Evolutionary conservation across 2,329 filamentous ascomycete genomes (phyloP).

Genomic region (Cytospora mali): DNA sequence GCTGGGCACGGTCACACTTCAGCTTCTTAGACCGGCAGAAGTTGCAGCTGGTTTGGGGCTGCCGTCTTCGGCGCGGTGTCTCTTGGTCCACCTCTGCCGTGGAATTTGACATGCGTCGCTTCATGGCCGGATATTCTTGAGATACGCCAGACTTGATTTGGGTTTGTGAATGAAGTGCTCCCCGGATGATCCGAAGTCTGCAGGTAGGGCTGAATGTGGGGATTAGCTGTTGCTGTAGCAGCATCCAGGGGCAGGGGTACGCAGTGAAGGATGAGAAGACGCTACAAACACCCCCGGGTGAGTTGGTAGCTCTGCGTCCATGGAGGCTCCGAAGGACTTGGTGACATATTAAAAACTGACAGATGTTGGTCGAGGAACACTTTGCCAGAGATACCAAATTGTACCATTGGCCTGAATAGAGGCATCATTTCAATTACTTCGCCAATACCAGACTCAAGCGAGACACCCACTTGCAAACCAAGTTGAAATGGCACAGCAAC

Average conservation of each 20-base stretch:
- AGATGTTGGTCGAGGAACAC: background rate
- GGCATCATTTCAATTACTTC: background rate
- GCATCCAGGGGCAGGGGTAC: background rate
- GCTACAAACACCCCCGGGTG: background rate
- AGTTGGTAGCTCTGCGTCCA: background rate
- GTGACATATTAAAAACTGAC: background rate
- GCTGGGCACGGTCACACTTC: slow-evolving; percentile 37
- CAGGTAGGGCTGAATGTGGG: background rate
- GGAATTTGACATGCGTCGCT: slow-evolving; percentile 13
- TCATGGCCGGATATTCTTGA: slow-evolving; percentile 7
- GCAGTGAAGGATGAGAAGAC: background rate
- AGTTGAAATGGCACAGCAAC: background rate
- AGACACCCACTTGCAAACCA: background rate
- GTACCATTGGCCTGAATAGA: background rate
- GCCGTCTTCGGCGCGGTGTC: slow-evolving; percentile 28
- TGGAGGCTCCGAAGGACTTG: background rate
- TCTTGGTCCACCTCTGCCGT: background rate
- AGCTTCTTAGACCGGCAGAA: slow-evolving; percentile 39
- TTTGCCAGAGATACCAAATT: background rate
- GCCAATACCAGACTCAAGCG: background rate
- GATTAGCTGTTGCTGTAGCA: background rate
- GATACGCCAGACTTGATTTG: background rate
- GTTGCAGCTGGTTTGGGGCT: slow-evolving; percentile 38
- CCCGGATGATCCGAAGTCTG: slow-evolving; percentile 13
- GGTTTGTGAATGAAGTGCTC: background rate